These are phyloP conservation scores for Penicillium sp. DNA, from an alignment of 2,329 filamentous ascomycete genomes.

Conservation along the genomic window DNA sequence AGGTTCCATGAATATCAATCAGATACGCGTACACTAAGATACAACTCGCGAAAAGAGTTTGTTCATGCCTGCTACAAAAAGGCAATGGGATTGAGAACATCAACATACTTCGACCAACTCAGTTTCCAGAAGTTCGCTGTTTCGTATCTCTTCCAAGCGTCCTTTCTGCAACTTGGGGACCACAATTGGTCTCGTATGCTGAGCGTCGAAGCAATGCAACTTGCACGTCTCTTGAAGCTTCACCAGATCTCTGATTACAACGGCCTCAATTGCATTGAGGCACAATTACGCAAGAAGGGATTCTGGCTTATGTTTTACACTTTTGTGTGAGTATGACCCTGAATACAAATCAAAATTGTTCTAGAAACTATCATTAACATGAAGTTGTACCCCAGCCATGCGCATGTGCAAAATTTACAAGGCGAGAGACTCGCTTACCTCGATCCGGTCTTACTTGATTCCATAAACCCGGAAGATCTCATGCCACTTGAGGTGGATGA, in stretches of 20 bases:
- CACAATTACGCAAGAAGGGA: conserved; percentile 39
- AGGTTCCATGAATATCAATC: conserved; percentile 11
- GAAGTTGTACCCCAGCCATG: conserved; percentile 8
- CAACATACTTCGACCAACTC: conserved; percentile 17
- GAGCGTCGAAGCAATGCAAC: conserved; percentile 38
- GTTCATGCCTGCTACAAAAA: conserved; percentile 14
- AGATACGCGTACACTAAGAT: conserved; percentile 2
- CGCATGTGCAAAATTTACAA: conserved; percentile 21
- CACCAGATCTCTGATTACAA: conserved; percentile 35
- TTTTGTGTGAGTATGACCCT: conserved; percentile 19
- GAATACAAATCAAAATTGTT: not conserved
- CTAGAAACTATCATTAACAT: not conserved
- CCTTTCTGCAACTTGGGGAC: conserved; percentile 38
- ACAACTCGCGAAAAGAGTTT: conserved; percentile 13
- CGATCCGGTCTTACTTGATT: conserved; percentile 28
- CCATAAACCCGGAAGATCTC: conserved; percentile 35
- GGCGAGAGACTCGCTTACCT: conserved; percentile 31
- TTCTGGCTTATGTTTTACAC: conserved; percentile 41
- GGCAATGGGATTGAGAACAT: conserved; percentile 7
- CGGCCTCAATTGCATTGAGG: conserved; percentile 35
- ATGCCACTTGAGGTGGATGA: conserved; percentile 37
- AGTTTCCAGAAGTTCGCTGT: conserved; percentile 40
- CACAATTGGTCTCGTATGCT: conserved; percentile 40
- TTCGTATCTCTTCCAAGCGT: conserved; percentile 35
- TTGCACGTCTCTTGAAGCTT: conserved; percentile 33